Evolutionary conservation across 768 basidiomycete species (phyloP).

Genomic region (Suillus spraguei): DNA sequence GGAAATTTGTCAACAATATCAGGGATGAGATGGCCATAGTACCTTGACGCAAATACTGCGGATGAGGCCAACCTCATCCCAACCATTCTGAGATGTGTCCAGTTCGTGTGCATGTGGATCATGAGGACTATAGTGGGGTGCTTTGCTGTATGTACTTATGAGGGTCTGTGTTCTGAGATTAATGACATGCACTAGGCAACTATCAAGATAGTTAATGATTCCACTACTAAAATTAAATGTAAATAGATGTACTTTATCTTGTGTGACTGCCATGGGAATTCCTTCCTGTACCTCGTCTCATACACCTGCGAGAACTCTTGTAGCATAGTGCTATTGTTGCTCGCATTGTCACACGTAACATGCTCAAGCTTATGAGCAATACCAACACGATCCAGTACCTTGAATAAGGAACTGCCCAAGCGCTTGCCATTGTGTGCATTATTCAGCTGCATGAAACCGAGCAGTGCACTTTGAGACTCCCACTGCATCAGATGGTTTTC

Average conservation of each 20-base stretch:
- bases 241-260: background rate
- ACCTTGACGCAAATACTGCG: constrained; percentile 20
- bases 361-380: constrained; percentile 34
- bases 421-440: constrained; percentile 36
- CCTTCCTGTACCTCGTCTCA: background rate
- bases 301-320: constrained; percentile 21
- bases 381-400: constrained; percentile 29
- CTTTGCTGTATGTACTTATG: constrained; percentile 12
- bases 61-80: constrained; percentile 27
- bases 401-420: constrained; percentile 37
- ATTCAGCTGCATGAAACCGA: constrained; percentile 43
- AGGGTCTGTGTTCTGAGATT: constrained; percentile 36
- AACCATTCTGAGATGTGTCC: background rate
- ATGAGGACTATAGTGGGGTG: background rate
- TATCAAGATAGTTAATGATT: background rate
- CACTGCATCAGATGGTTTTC: constrained; percentile 28
- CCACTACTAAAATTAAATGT: background rate
- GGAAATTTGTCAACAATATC: too few relatives aligned
- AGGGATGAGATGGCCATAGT: too few relatives aligned
- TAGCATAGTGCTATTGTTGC: constrained; percentile 41
- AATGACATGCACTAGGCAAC: constrained; percentile 37
- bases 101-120: background rate
- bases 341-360: constrained; percentile 41
- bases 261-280: background rate
- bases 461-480: constrained; percentile 32